These are phyloP conservation scores for Zasmidium angulare DNA, from an alignment of 2,329 filamentous ascomycete genomes.

Conservation along the genomic window DNA sequence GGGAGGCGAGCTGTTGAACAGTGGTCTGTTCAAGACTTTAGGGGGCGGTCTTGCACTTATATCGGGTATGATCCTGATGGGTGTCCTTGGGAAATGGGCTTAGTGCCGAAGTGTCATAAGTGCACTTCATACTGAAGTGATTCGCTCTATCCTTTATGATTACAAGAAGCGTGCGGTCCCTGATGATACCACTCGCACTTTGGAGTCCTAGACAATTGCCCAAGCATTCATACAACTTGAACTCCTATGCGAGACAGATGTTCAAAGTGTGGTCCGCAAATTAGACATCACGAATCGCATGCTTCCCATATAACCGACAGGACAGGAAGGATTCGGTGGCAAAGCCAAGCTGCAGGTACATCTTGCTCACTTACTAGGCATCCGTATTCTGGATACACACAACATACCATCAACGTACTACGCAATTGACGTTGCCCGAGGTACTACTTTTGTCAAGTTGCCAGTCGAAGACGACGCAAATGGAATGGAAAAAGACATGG, in stretches of 20 bases:
- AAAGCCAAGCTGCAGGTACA: neutral
- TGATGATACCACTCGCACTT: too few relatives aligned
- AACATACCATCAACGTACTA: neutral
- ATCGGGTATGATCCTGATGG: slow-evolving; percentile 19
- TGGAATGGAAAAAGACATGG: neutral
- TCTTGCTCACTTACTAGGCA: neutral
- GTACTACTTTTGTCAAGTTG: too few relatives aligned
- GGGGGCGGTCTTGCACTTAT: slow-evolving; percentile 12
- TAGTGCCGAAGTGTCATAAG: slow-evolving; percentile 16
- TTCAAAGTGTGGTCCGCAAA: too few relatives aligned
- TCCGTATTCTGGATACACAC: neutral
- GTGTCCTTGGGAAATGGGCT: slow-evolving; percentile 25
- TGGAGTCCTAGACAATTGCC: too few relatives aligned
- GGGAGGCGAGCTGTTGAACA: slow-evolving; percentile 18
- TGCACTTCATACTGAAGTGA: neutral
- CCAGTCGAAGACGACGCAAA: neutral
- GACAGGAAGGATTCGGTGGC: neutral
- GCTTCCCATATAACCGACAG: too few relatives aligned
- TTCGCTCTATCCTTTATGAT: neutral
- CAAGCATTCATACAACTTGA: too few relatives aligned
- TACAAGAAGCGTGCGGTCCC: too few relatives aligned
- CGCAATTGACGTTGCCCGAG: neutral
- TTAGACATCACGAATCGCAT: too few relatives aligned
- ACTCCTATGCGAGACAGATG: too few relatives aligned
- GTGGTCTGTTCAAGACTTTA: slow-evolving; percentile 15